These are phyloP conservation scores for Gigaspora rosea DNA, from an alignment of 192 early-diverging fungal species.

Conservation along the genomic window DNA sequence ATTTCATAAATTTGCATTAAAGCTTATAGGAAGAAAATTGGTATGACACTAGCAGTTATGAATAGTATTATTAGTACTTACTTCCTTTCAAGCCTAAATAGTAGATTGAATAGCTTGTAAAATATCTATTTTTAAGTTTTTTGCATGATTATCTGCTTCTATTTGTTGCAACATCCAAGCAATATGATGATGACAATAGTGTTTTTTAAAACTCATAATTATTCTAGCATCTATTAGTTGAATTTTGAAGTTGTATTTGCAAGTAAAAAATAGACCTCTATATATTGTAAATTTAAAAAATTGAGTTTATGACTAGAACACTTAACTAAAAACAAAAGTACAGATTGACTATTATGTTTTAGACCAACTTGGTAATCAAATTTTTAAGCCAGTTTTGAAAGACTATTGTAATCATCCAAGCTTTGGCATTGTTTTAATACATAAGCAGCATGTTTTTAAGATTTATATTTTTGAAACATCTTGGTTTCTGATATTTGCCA, in stretches of 20 bases:
- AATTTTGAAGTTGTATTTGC: constrained; percentile 27
- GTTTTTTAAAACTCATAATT: constrained; percentile 22
- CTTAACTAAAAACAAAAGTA: constrained; percentile 19
- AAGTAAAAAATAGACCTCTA: constrained; percentile 16
- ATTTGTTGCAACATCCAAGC: no score
- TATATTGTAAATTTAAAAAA: neutral
- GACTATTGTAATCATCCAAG: constrained; percentile 23
- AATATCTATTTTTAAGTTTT: no score
- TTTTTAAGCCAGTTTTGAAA: constrained; percentile 28
- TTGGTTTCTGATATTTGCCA: constrained; percentile 26
- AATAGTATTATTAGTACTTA: no score
- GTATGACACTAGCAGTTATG: no score
- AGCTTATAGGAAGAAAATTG: no score
- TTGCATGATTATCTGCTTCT: no score
- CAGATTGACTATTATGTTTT: neutral
- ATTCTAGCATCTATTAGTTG: constrained; percentile 22
- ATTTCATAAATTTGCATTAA: no score
- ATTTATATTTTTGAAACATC: constrained; percentile 25
- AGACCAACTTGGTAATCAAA: constrained; percentile 10
- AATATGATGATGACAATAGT: neutral
- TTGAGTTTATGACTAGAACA: constrained; percentile 15
- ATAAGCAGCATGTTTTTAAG: constrained; percentile 10
- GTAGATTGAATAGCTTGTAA: no score
- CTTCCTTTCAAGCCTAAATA: no score
- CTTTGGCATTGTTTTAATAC: constrained; percentile 14